Base-by-base conservation (phyloP, 495 filamentous ascomycete species). In the Letharia columbiana region DNA sequence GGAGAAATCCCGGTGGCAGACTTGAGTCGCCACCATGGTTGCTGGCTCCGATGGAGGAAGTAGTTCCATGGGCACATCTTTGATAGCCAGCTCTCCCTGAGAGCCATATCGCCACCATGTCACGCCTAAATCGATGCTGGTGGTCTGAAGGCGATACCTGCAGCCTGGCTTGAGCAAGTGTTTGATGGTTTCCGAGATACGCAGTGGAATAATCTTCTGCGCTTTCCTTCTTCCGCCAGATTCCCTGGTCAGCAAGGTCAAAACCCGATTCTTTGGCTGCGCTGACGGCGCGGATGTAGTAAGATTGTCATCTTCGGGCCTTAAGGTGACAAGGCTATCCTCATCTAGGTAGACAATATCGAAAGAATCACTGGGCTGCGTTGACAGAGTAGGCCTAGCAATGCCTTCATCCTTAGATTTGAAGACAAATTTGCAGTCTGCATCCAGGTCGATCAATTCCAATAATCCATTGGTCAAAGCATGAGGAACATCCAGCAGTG, bases 91-190 rank as follows among this genome's bases (percentile, higher is more conserved):
- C 45, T 49, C 45, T 49, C 15, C 44, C 13, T 47, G 44, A 18
- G 44, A 47, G 41, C 39, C 52, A 52, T 65, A 65, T 33, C 12
- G 12, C 63, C 63, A 65, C 63, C 52, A 65, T 59, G 28, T 39
- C 33, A 35, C 20, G 18, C 56, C 56, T n/a, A 59, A 23, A 18
- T 65, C 50, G 52, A 65, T 33, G 63, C 47, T 45, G 52, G 9
- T 28, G 40, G 56, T 49, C 56, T 65, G 47, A 8, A 65, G 28
- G 37, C 52, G n/a, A 28, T 59, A 65, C 33, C 11, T 10, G 39
- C 42, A 18, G 37, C 23, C 42, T 18, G 49, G 12, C 20, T 28
- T 31, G 20, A 65, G 63, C 37, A 39, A 35, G 10, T 33, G 39
- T 2, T 37, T 59, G 50, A 44, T 45, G 39, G 23, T 18, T 13